phyloP scores from a whole-genome alignment of 2,329 filamentous ascomycete genomes.

The Xylariaceae sp. region DNA sequence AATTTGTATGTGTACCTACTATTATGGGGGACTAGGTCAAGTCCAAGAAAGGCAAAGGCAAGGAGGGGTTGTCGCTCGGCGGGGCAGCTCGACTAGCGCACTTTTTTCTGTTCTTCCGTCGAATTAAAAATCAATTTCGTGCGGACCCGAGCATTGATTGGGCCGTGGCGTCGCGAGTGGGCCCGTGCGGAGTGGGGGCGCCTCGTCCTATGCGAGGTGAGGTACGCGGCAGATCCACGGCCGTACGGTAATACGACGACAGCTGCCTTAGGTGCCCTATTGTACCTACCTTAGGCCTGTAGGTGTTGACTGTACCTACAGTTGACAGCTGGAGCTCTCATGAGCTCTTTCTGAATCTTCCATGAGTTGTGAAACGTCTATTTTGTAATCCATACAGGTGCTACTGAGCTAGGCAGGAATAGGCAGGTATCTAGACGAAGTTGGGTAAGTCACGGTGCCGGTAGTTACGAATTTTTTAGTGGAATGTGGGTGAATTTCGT shows the following conservation, averaged over 20 bases:
- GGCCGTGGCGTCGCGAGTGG: constrained; percentile 13
- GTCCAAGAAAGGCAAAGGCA: background rate
- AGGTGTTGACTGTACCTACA: background rate
- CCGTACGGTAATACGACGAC: background rate
- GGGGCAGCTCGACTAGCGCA: constrained; percentile 16
- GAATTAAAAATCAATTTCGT: constrained; percentile 18
- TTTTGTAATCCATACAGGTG: no score
- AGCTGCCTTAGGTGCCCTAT: background rate
- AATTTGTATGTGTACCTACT: constrained; percentile 20
- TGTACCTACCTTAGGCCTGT: background rate
- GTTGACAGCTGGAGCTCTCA: background rate
- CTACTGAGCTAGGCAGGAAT: background rate
- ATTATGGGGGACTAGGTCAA: constrained; percentile 1
- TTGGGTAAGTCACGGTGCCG: background rate
- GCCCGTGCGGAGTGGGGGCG: constrained; percentile 9
- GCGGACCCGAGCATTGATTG: constrained; percentile 7
- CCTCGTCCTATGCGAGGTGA: background rate
- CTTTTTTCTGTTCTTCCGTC: constrained; percentile 8
- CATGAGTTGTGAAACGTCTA: no score
- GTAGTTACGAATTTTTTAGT: no score
- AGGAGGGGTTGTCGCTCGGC: constrained; percentile 20
- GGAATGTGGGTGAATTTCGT: no score
- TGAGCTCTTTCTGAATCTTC: background rate
- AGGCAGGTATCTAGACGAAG: background rate
- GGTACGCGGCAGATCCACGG: constrained; percentile 2